These are phyloP conservation scores for Dactylellina haptotyla DNA, from an alignment of 2,329 filamentous ascomycete genomes.

Conservation along the genomic window DNA sequence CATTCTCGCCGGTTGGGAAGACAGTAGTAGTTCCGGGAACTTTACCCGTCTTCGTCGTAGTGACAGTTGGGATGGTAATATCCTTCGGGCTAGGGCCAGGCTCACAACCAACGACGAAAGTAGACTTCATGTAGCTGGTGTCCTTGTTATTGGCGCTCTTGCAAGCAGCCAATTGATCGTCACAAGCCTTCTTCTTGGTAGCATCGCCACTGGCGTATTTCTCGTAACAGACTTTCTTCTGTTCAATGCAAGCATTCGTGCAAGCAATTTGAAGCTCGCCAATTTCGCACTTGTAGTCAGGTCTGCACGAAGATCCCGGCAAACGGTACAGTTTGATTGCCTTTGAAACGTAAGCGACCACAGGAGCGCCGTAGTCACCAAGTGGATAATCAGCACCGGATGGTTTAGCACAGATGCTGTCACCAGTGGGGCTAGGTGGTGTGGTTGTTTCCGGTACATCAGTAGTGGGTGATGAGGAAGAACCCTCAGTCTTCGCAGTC, in stretches of 20 bases:
- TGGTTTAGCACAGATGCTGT: not conserved
- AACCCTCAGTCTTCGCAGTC: not conserved
- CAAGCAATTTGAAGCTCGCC: slow-evolving; percentile 7
- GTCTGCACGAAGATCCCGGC: slow-evolving; percentile 13
- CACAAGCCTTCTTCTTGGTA: slow-evolving; percentile 15
- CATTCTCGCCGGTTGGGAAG: not conserved
- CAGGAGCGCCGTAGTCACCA: not conserved
- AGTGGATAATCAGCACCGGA: not conserved
- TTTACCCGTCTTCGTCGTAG: not conserved
- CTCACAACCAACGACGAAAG: slow-evolving; percentile 1
- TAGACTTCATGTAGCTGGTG: not conserved
- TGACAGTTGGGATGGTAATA: not conserved
- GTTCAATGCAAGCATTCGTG: slow-evolving; percentile 23
- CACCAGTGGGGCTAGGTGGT: not conserved
- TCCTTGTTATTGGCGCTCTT: not conserved
- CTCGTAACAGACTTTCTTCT: slow-evolving; percentile 2
- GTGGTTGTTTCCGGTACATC: not conserved
- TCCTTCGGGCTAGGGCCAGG: not conserved
- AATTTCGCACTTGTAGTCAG: slow-evolving; percentile 18
- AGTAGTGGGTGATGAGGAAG: not conserved
- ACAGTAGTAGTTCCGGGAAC: not conserved
- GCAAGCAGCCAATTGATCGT: not conserved
- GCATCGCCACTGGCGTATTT: slow-evolving; percentile 1
- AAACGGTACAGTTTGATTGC: slow-evolving; percentile 14
- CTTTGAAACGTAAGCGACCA: not conserved